Conservation (phyloP, 306 rosid genomes). For the Cucumis hystrix region DNA sequence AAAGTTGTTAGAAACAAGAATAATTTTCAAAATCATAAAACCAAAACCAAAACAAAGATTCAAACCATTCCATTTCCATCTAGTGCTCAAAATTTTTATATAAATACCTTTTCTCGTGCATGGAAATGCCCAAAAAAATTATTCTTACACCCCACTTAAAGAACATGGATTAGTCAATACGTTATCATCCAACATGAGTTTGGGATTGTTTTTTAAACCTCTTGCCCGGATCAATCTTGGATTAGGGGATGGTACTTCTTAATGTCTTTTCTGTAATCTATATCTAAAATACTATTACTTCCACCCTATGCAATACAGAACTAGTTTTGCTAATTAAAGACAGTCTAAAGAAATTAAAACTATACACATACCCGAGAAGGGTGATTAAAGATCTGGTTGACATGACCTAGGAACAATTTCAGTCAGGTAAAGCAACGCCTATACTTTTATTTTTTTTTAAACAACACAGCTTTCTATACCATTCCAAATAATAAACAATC, state of each 20-base stretch:
- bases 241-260: not conserved
- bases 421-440: not conserved
- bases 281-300: not conserved
- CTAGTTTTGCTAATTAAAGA: not conserved
- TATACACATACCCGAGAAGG: not conserved
- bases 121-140: not conserved
- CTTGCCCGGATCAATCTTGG: not conserved
- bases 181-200: not conserved
- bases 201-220: not conserved
- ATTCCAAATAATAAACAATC: not conserved
- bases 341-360: not conserved
- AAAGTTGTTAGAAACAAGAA: too few relatives aligned
- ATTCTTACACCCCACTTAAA: not conserved
- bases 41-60: too few relatives aligned
- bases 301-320: not conserved
- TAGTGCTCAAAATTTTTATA: not conserved
- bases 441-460: not conserved
- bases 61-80: not conserved
- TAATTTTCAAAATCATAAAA: too few relatives aligned
- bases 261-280: not conserved
- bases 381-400: not conserved
- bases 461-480: not conserved
- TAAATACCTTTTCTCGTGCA: not conserved
- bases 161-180: not conserved
- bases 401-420: not conserved